These are phyloP conservation scores for Aspergillus sp. DNA, from an alignment of 2,329 filamentous ascomycete species.

Conservation along the genomic window DNA sequence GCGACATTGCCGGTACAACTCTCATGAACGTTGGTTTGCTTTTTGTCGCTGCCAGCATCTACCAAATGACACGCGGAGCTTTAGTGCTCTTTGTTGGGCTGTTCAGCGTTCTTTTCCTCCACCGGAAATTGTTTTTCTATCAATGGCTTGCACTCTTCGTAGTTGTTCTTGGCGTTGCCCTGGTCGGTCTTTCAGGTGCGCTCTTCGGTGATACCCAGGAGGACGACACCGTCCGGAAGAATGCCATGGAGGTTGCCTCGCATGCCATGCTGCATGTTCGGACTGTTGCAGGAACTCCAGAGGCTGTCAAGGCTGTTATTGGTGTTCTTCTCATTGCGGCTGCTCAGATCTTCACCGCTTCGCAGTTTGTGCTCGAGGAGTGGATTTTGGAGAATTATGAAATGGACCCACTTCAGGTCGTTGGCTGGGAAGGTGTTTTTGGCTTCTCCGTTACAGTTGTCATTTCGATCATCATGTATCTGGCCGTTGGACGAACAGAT, in stretches of 20 bases:
- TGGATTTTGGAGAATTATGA: slow-evolving; percentile 77
- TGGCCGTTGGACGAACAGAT: slow-evolving; percentile 68
- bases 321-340: slow-evolving; percentile 88
- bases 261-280: slow-evolving; percentile 40
- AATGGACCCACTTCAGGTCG: slow-evolving; percentile 82
- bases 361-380: slow-evolving; percentile 94
- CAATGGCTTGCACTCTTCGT: slow-evolving; percentile 88
- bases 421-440: slow-evolving; percentile 95
- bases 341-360: slow-evolving; percentile 93
- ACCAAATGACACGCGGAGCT: slow-evolving; percentile 96
- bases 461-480: slow-evolving; percentile 75
- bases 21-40: slow-evolving; percentile 95
- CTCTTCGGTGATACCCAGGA: slow-evolving; percentile 61
- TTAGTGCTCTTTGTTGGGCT: slow-evolving; percentile 92
- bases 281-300: slow-evolving; percentile 43
- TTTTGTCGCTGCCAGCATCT: slow-evolving; percentile 92
- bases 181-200: slow-evolving; percentile 85
- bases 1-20: slow-evolving; percentile 91
- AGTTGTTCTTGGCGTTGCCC: slow-evolving; percentile 79
- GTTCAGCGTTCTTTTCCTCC: slow-evolving; percentile 89
- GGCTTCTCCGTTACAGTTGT: slow-evolving; percentile 76
- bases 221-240: slow-evolving; percentile 27
- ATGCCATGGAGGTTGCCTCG: slow-evolving; percentile 22
- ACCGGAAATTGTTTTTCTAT: slow-evolving; percentile 72
- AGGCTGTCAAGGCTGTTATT: slow-evolving; percentile 66